phyloP scores from a whole-genome alignment of 345 rosid species.

The Gossypium ekmanianum region DNA sequence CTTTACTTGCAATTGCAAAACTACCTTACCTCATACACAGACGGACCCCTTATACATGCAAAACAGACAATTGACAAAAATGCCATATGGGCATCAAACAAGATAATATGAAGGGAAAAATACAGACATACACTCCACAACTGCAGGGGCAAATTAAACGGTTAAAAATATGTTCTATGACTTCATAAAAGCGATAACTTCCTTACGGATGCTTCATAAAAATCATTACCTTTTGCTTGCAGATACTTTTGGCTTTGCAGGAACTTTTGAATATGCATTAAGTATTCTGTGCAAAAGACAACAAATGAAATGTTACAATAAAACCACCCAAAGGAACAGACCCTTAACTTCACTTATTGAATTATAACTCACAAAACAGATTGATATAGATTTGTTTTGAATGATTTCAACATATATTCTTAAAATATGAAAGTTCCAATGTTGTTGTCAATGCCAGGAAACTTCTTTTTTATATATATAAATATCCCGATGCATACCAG shows the following conservation, averaged over 20 bases:
- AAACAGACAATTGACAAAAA: not conserved
- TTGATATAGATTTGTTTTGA: too few species aligned
- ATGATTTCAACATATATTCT: not conserved
- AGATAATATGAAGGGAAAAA: not conserved
- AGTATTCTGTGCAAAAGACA: constrained; percentile 44
- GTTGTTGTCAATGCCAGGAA: not conserved
- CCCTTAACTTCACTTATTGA: not conserved
- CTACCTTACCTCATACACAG: not conserved
- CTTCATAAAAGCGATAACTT: not conserved
- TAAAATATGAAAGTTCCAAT: not conserved
- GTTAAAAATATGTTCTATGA: not conserved
- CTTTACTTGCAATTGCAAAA: not conserved
- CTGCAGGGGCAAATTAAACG: not conserved
- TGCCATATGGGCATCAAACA: not conserved
- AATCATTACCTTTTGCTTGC: constrained; percentile 47
- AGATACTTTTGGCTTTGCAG: constrained; percentile 46
- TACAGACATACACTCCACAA: not conserved
- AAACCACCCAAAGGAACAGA: not conserved
- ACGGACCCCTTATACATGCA: not conserved
- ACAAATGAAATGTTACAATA: not conserved
- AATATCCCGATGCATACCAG: not conserved
- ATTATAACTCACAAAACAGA: not conserved
- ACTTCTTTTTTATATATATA: too few species aligned
- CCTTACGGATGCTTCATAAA: not conserved
- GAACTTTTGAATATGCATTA: constrained; percentile 57